phyloP scores from a whole-genome alignment of 192 early-diverging fungal species.

The Coemansia sp. region DNA sequence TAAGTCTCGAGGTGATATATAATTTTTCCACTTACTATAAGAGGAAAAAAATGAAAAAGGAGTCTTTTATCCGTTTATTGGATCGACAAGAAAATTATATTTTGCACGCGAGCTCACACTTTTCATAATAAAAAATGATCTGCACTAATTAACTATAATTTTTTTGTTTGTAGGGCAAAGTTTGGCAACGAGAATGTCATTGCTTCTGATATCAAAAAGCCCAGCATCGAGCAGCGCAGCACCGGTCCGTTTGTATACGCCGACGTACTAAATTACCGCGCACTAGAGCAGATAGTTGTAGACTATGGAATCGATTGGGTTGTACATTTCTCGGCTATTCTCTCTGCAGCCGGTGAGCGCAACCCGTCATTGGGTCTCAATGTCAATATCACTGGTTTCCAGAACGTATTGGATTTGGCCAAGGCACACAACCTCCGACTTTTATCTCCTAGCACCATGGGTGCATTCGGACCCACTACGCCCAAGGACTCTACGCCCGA shows the following conservation, averaged over 20 bases:
- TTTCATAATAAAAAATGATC: background rate
- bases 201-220: constrained; percentile 68
- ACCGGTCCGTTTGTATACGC: constrained; percentile 68
- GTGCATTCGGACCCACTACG: constrained; percentile 70
- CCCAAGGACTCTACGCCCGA: constrained; percentile 66
- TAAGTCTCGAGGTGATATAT: constrained; percentile 20
- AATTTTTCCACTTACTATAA: background rate
- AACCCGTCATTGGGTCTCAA: constrained; percentile 61
- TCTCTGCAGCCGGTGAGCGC: constrained; percentile 70
- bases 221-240: constrained; percentile 54
- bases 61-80: background rate
- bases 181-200: constrained; percentile 67
- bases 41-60: background rate
- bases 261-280: constrained; percentile 66
- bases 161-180: constrained; percentile 38
- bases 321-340: constrained; percentile 68
- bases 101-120: constrained; percentile 15
- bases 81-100: background rate
- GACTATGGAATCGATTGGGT: constrained; percentile 69
- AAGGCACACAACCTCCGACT: constrained; percentile 62
- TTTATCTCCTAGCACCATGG: constrained; percentile 67
- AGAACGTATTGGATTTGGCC: constrained; percentile 66
- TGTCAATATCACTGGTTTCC: constrained; percentile 70
- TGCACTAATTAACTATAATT: background rate
- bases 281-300: constrained; percentile 66